Evolutionary conservation across 1,284 basidiomycete genomes (phyloP).

Genomic region (Trichosporon sp.): DNA sequence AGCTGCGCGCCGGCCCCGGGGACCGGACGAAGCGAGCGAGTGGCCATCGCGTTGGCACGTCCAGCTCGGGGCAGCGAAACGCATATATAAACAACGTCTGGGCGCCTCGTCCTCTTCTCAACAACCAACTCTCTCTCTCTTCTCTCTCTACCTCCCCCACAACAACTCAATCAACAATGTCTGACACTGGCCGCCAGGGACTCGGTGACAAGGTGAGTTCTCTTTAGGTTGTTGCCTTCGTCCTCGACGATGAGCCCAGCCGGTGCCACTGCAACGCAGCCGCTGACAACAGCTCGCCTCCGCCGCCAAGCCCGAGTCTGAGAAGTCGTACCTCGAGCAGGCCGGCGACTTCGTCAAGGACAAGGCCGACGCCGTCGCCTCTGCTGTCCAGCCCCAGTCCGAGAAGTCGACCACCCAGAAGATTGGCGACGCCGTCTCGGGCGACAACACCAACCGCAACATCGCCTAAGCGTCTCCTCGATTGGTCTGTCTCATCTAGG

Average conservation of each 20-base stretch:
- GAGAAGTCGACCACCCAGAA: slow-evolving; percentile 48
- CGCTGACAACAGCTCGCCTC: slow-evolving; percentile 21
- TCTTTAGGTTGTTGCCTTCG: neutral
- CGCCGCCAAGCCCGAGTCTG: slow-evolving; percentile 45
- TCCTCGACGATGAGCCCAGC: neutral
- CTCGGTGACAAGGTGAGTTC: slow-evolving; percentile 40
- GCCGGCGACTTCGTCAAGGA: slow-evolving; percentile 41
- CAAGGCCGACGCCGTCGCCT: slow-evolving; percentile 39
- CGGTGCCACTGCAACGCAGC: too few relatives aligned
- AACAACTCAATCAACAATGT: slow-evolving; percentile 14
- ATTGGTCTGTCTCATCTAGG: neutral
- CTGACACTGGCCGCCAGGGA: slow-evolving; percentile 36
- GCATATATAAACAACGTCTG: neutral
- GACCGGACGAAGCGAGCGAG: neutral
- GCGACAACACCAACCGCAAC: slow-evolving; percentile 23
- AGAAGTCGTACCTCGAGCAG: slow-evolving; percentile 47
- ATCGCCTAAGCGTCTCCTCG: neutral
- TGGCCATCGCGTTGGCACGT: neutral
- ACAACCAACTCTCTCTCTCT: slow-evolving; percentile 4
- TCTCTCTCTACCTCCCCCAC: slow-evolving; percentile 6
- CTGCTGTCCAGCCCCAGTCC: slow-evolving; percentile 36
- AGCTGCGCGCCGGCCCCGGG: neutral
- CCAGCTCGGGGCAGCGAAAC: neutral
- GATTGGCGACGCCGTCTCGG: slow-evolving; percentile 38
- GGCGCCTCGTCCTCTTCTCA: neutral